Evolutionary conservation across 2,329 filamentous ascomycete genomes (phyloP), one percentile per base, ranked within the genome.

Genomic region (Penicillium aurantiogriseum): DNA sequence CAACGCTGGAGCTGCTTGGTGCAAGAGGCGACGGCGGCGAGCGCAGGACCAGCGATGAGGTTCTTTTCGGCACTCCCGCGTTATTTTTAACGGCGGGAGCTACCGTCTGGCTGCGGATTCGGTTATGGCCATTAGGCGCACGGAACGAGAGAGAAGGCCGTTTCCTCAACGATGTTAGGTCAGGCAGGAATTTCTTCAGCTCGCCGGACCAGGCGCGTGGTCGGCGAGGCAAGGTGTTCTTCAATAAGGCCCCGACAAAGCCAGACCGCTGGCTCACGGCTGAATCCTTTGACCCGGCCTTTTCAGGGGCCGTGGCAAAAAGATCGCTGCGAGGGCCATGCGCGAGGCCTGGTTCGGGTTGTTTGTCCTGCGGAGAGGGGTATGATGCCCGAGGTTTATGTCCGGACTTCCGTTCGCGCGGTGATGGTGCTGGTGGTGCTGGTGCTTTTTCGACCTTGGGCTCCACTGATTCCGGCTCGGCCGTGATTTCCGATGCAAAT

Each of bases 171-270:
- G 69, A 69, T 0, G 65, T 65, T 44, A 75, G 57, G 43, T 74
- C 72, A 4, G 74, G 73, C 10, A 76, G 52, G 48, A 75, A 70
- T 57, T 68, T 76, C 54, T 68, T 76, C 44, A 76, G 53, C 29
- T 76, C 74, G 4, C 71, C 71, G 3, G 73, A 75, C 68, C 70
- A 73, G 9, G 72, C 71, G 1, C 73, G 73, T 23, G 71, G 70
- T 7, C 73, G 65, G 9, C 65, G 59, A 23, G 73, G 71, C 40
- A 74, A 54, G 4, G 70, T 62, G 10, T 64, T 71, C 45, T 71
- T 74, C 56, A 75, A 56, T 17, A 75, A 63, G 7, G 71, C 69
- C 19, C 71, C 68, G 6, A 73, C 74, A 51, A 75, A 74, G 44
- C 71, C 69, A 23, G 67, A 63, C 27, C 72, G 69, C 3, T 63